Evolutionary conservation across 176 grass and related monocot species (phyloP), one percentile per base, ranked within the genome.

Genomic region (Triticum timopheevii): DNA sequence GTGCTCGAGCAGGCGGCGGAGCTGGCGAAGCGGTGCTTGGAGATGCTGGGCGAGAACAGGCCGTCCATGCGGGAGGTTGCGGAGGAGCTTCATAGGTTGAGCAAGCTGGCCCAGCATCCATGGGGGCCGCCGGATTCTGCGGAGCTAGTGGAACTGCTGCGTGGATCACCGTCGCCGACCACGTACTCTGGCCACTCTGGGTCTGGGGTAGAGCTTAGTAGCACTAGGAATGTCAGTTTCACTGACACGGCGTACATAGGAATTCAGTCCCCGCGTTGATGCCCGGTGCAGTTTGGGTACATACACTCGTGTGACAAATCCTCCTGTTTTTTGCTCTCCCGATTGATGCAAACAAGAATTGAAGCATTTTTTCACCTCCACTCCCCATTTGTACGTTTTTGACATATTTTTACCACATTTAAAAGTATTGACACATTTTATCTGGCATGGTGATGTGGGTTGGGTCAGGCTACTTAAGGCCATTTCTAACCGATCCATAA

Each of bases 61-160:
- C 88, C 90, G 7, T 79, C 86, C 9, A 95, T 95, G 93, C 65
- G 85, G 36, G 86, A 90, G 52, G 85, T 92, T 13, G 93, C 90
- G 0, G 88, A 92, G 63, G 78, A 69, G 56, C 85, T 95, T 4
- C 74, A 90, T 30, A 78, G 79, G 19, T 20, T 93, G 58, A 76
- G 23, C 47, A 92, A 89, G 69, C 68, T 84, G 50, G 33, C 82
- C n/a, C 49, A 61, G 52, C 80, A 82, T 42, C 88, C 88, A 7
- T 95, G 85, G 85, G 56, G 23, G 1, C 65, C 70, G 27, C 62
- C 73, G 6, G 80, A 22, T 42, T 61, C 59, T 1, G 86, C 68
- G 63, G 93, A 95, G 45, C 36, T 83, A 1, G 54, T 76, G 76
- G 33, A 47, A 28, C 54, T 93, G 71, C 63, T 93, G 30, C 30